Evolutionary conservation across 768 basidiomycete genomes (phyloP), one percentile per base, ranked within the genome.

Genomic region (Hericium rajendrae): DNA sequence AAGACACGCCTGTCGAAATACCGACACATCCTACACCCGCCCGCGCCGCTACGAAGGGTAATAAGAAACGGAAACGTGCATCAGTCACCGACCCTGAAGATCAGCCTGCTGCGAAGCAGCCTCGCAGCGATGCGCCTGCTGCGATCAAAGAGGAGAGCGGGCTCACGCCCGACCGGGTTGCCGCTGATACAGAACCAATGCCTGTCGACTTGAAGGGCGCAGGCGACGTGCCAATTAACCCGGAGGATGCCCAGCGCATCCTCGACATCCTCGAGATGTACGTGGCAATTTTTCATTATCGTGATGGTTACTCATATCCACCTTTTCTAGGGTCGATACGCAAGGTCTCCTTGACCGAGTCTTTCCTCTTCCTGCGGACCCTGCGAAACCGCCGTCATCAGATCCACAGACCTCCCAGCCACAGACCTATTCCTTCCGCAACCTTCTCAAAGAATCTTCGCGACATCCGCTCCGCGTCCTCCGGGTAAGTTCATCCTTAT

Each of bases 301-400:
- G 49, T 20, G 54, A 61, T 38, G 51, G 54, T 49, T 24, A 40
- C 24, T 48, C 20, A 18, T 38, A 20, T 57, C 55, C 48, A 57
- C 55, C 48, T 20, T n/a, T 50, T 32, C n/a, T 66, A 88, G 86
- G 63, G 72, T 82, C 59, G 90, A 92, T 68, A 77, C 77, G 0
- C 88, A 88, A 62, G 86, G 84, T 50, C 74, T 92, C 4, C 81
- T 92, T 10, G 88, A 91, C 75, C 85, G 89, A 63, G 85, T 88
- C 60, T 86, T 87, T 66, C 81, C 84, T 39, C 72, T 83, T 22
- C 73, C 74, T 20, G 67, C 73, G 54, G 68, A 73, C 61, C 70
- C 72, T 46, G 67, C 72, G 40, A 67, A 72, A n/a, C 72, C 78
- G 1, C 70, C 74, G 16, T 73, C 77, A 2, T 26, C 62, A 4